phyloP scores from a whole-genome alignment of 805 yeast genomes.

The Starmerella tilneyi region DNA sequence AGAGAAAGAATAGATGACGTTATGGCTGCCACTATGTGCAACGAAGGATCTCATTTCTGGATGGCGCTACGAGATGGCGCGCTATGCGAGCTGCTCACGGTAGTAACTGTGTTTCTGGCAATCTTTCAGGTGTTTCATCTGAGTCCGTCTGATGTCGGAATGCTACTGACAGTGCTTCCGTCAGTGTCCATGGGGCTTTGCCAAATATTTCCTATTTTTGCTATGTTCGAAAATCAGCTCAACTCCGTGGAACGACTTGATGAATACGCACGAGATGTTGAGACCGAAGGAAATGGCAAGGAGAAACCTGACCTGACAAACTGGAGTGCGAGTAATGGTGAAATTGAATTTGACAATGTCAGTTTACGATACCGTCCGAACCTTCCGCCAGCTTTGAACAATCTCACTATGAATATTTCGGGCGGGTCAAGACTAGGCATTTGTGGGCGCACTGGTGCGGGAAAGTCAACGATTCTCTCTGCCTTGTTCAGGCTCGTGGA shows the following conservation, averaged over 20 bases:
- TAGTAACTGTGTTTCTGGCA: slow-evolving; percentile 48
- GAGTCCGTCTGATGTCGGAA: slow-evolving; percentile 53
- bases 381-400: slow-evolving; percentile 54
- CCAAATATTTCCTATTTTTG: slow-evolving; percentile 49
- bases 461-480: slow-evolving; percentile 65
- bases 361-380: slow-evolving; percentile 50
- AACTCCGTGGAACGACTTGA: slow-evolving; percentile 61
- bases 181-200: slow-evolving; percentile 46
- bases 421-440: slow-evolving; percentile 66
- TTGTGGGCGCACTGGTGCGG: slow-evolving; percentile 87
- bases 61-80: slow-evolving; percentile 50
- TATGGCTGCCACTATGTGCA: slow-evolving; percentile 55
- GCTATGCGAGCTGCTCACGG: slow-evolving; percentile 41
- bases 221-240: slow-evolving; percentile 64
- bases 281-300: slow-evolving; percentile 55
- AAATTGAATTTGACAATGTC: slow-evolving; percentile 46
- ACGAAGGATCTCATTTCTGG: slow-evolving; percentile 63
- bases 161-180: slow-evolving; percentile 50
- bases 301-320: slow-evolving; percentile 24
- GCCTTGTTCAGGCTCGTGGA: slow-evolving; percentile 61
- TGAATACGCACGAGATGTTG: slow-evolving; percentile 49
- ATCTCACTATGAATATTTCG: slow-evolving; percentile 40
- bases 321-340: slow-evolving; percentile 55
- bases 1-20: slow-evolving; percentile 40
- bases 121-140: slow-evolving; percentile 49